Evolutionary conservation across 2,329 filamentous ascomycete species (phyloP).

Genomic region (Monilinia aucupariae): DNA sequence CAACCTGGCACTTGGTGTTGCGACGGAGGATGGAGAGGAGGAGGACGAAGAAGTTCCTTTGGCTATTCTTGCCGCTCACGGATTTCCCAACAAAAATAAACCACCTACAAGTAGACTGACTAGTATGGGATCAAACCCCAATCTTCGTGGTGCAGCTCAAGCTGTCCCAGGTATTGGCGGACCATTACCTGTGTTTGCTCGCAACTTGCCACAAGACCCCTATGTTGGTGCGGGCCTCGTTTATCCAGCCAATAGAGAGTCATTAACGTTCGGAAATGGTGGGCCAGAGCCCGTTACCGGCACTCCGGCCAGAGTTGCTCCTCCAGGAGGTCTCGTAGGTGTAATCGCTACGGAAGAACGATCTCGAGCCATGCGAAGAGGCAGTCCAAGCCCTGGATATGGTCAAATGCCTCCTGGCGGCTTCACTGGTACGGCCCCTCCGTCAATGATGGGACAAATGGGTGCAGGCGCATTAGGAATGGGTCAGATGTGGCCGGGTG

Average conservation of each 20-base stretch:
- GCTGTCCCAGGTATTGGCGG: constrained; percentile 46
- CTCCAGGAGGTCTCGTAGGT: constrained; percentile 75
- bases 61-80: constrained; percentile 80
- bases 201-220: constrained; percentile 76
- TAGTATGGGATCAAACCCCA: constrained; percentile 62
- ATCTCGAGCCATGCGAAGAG: constrained; percentile 69
- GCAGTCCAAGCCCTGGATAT: constrained; percentile 61
- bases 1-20: constrained; percentile 42
- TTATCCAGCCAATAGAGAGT: constrained; percentile 66
- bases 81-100: constrained; percentile 74
- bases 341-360: constrained; percentile 84
- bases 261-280: constrained; percentile 63
- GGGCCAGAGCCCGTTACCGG: constrained; percentile 39
- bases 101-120: constrained; percentile 56
- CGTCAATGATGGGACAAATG: constrained; percentile 20
- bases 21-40: constrained; percentile 52
- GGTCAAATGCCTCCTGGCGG: constrained; percentile 34
- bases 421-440: constrained; percentile 32
- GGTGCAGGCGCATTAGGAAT: constrained; percentile 28
- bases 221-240: constrained; percentile 76
- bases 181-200: constrained; percentile 71
- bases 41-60: constrained; percentile 86
- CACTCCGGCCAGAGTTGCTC: constrained; percentile 38
- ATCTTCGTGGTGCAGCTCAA: constrained; percentile 56
- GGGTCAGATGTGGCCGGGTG: constrained; percentile 32